phyloP scores from a whole-genome alignment of 2,329 filamentous ascomycete species.

The Ceratocystis harringtonii region DNA sequence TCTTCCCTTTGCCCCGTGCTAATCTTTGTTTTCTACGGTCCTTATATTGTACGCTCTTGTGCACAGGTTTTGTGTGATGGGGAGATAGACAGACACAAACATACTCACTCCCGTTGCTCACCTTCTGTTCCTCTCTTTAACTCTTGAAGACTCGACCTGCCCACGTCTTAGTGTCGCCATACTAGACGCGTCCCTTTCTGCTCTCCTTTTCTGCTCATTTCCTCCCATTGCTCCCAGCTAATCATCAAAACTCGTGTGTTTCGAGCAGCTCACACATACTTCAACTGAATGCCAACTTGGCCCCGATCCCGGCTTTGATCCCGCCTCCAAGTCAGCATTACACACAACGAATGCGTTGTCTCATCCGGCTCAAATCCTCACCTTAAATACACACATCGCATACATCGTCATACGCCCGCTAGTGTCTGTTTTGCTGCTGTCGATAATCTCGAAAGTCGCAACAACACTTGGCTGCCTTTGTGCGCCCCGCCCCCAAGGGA shows the following conservation, averaged over 20 bases:
- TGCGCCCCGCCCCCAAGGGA: slow-evolving; percentile 12
- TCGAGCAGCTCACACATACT: no score
- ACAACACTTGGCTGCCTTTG: slow-evolving; percentile 12
- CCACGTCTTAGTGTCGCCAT: no score
- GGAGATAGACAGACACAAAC: no score
- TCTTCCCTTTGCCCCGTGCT: neutral
- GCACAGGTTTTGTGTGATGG: neutral
- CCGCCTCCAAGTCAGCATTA: neutral
- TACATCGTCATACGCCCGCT: neutral
- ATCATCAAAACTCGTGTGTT: no score
- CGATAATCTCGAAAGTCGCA: slow-evolving; percentile 6
- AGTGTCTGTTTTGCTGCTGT: slow-evolving; percentile 1
- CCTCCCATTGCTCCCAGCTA: no score
- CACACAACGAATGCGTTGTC: neutral
- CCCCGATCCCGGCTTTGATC: neutral
- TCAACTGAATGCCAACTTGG: no score
- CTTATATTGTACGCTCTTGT: slow-evolving; percentile 1
- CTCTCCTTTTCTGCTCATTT: no score
- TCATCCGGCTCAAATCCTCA: neutral
- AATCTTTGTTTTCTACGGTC: slow-evolving; percentile 6
- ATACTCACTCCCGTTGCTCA: neutral
- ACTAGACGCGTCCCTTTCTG: no score
- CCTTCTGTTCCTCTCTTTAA: neutral
- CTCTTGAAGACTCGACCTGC: no score
- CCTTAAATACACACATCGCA: neutral